Evolutionary conservation across 2,329 filamentous ascomycete species (phyloP).

Genomic region (Dactylellina sp.): DNA sequence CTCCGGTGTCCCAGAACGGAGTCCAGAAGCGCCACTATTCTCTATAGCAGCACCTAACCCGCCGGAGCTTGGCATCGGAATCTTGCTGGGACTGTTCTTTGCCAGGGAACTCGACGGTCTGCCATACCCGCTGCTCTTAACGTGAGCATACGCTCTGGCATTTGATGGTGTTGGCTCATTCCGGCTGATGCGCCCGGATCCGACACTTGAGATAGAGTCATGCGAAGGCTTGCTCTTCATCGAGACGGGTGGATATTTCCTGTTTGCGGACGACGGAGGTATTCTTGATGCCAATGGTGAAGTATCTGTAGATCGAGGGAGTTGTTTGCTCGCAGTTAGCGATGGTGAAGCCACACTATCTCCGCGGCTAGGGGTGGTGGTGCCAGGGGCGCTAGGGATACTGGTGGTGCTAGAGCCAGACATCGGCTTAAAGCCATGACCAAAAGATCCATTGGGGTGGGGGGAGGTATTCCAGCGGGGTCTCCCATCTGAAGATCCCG

Average conservation of each 20-base stretch:
- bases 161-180: constrained; percentile 15
- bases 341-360: constrained; percentile 25
- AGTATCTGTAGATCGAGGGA: constrained; percentile 36
- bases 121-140: constrained; percentile 51
- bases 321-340: constrained; percentile 11
- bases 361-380: constrained; percentile 65
- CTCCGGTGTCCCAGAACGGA: constrained; percentile 37
- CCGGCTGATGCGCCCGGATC: constrained; percentile 26
- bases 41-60: neutral
- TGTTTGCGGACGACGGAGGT: constrained; percentile 21
- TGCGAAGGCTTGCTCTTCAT: constrained; percentile 50
- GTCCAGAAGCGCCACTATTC: neutral
- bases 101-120: constrained; percentile 33
- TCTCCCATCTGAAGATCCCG: constrained; percentile 67
- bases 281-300: constrained; percentile 31
- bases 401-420: constrained; percentile 72
- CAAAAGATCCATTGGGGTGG: constrained; percentile 71
- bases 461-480: constrained; percentile 80
- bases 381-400: constrained; percentile 65
- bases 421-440: constrained; percentile 75
- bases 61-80: constrained; percentile 14
- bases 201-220: constrained; percentile 42
- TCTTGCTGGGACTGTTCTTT: constrained; percentile 47
- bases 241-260: constrained; percentile 44
- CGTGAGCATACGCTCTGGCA: constrained; percentile 38